These are phyloP conservation scores for Vitis cinerea DNA, from an alignment of 164 flowering plant species.

Conservation along the genomic window DNA sequence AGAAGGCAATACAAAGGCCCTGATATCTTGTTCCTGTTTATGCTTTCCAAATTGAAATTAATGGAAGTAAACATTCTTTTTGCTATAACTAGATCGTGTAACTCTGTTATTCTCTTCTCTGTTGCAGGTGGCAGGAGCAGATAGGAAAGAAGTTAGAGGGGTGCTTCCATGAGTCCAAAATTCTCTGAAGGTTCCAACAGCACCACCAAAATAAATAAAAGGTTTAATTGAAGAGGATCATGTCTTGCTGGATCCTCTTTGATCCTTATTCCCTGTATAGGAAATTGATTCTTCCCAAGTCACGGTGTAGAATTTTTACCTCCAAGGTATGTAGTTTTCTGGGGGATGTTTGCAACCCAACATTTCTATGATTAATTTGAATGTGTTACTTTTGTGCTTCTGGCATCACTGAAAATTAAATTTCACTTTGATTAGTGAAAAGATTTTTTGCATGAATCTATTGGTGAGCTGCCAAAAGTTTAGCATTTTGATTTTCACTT, in stretches of 20 bases:
- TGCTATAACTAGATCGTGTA: neutral
- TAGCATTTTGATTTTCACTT: no score
- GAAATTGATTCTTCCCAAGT: slow-evolving; percentile 1
- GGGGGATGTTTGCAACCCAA: neutral
- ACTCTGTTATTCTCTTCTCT: slow-evolving; percentile 2
- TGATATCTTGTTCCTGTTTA: no score
- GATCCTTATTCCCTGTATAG: slow-evolving; percentile 11
- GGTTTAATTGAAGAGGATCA: neutral
- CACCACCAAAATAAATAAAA: slow-evolving; percentile 10
- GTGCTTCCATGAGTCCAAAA: slow-evolving; percentile 45
- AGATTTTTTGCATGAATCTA: no score
- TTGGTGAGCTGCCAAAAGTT: no score
- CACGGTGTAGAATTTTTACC: neutral
- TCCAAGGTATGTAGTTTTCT: neutral
- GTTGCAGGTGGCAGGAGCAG: slow-evolving; percentile 75
- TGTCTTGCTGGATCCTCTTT: neutral
- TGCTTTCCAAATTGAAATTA: no score
- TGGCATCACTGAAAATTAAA: no score
- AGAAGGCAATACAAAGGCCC: no score
- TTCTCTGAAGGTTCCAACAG: neutral
- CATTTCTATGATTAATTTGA: neutral
- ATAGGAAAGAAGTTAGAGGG: slow-evolving; percentile 66
- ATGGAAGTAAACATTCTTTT: no score
- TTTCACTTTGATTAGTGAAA: no score
- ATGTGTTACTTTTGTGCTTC: neutral